A percentile compares a stretch with the other conserved stretches of the same genome.
These are phyloP conservation scores for Cladosporium cucumerinum DNA, from an alignment of 2,329 filamentous ascomycete genomes.

Conservation along the genomic window DNA sequence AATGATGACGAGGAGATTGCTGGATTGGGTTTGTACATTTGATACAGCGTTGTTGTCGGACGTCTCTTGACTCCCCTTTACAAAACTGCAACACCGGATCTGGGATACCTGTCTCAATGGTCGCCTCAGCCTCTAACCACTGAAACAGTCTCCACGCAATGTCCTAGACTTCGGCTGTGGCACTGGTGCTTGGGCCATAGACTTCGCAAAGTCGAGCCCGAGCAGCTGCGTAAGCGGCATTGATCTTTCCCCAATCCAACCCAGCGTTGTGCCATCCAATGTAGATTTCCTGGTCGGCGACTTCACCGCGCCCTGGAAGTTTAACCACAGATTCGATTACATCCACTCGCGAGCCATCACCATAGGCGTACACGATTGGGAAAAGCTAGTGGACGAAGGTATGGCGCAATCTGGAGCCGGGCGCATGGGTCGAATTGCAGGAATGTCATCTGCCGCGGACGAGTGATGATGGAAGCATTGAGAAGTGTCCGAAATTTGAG, in stretches of 20 bases:
- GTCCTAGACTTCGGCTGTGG: slow-evolving; percentile 48
- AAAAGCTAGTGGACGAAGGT: slow-evolving; percentile 15
- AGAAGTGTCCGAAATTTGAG: slow-evolving; percentile 7
- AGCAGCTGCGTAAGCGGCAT: slow-evolving; percentile 40
- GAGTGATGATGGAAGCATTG: slow-evolving; percentile 17
- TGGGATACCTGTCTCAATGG: slow-evolving; percentile 18
- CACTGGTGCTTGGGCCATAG: slow-evolving; percentile 40
- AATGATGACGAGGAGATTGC: slow-evolving; percentile 25
- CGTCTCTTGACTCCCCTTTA: not conserved
- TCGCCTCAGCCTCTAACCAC: slow-evolving; percentile 22
- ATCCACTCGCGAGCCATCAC: slow-evolving; percentile 47
- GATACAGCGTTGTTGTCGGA: not conserved
- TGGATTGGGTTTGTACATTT: slow-evolving; percentile 11
- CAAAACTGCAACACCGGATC: slow-evolving; percentile 18
- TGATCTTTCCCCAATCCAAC: slow-evolving; percentile 45
- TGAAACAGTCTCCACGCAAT: slow-evolving; percentile 19
- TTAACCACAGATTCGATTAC: slow-evolving; percentile 32
- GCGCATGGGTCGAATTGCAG: slow-evolving; percentile 23
- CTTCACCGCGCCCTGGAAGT: slow-evolving; percentile 42
- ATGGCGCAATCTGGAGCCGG: slow-evolving; percentile 20
- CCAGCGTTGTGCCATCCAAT: slow-evolving; percentile 46
- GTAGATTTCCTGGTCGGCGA: slow-evolving; percentile 49
- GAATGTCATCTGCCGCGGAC: slow-evolving; percentile 13
- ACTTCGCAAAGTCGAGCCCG: slow-evolving; percentile 28
- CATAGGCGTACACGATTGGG: slow-evolving; percentile 46